These are phyloP conservation scores for Aspergillus brunneoviolaceus DNA, from an alignment of 2,329 filamentous ascomycete species.

Conservation along the genomic window DNA sequence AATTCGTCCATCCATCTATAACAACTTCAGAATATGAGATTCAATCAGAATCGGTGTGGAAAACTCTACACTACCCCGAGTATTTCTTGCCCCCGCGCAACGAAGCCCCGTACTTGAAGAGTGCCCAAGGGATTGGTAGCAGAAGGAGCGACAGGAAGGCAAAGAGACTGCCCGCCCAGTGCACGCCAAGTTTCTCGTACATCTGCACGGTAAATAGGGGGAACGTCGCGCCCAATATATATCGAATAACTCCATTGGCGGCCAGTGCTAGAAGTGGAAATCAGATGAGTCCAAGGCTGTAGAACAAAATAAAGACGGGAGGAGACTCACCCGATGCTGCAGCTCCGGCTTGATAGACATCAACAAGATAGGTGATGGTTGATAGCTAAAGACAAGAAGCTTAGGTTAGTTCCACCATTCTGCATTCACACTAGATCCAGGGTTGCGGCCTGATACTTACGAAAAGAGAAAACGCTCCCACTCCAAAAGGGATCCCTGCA, in stretches of 20 bases:
- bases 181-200: conserved; percentile 11
- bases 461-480: conserved; percentile 6
- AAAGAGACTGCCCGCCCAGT: conserved; percentile 7
- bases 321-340: conserved; percentile 1
- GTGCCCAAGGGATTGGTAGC: background rate
- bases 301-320: too few relatives aligned
- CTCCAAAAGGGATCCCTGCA: conserved; percentile 7
- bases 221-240: conserved; percentile 8
- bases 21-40: too few relatives aligned
- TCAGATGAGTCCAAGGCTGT: too few relatives aligned
- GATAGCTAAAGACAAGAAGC: background rate
- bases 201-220: conserved; percentile 10
- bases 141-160: conserved; percentile 6
- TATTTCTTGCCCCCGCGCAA: too few relatives aligned
- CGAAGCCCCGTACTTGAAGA: too few relatives aligned
- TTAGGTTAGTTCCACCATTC: too few relatives aligned
- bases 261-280: too few relatives aligned
- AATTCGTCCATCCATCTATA: too few relatives aligned
- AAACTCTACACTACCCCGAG: too few relatives aligned
- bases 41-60: too few relatives aligned
- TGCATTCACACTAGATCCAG: too few relatives aligned
- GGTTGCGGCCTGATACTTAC: background rate
- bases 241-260: background rate
- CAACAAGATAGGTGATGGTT: conserved; percentile 3
- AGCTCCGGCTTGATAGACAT: conserved; percentile 3